Evolutionary conservation across 164 flowering plant genomes (phyloP).

Genomic region (Macadamia tetraphylla): DNA sequence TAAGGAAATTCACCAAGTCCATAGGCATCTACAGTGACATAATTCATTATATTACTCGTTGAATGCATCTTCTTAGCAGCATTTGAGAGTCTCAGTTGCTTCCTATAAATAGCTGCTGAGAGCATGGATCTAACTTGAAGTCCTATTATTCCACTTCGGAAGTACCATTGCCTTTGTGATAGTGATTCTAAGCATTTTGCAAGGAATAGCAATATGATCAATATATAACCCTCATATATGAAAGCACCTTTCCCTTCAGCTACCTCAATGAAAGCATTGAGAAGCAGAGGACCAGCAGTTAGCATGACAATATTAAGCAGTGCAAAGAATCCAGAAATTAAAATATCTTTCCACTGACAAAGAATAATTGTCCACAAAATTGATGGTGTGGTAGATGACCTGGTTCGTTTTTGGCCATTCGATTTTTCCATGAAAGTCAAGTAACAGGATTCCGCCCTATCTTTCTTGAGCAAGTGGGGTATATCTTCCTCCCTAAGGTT

Average conservation of each 20-base stretch:
- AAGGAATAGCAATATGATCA: slow-evolving; percentile 35
- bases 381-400: slow-evolving; percentile 22
- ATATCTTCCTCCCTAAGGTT: slow-evolving; percentile 41
- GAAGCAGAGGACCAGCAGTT: slow-evolving; percentile 22
- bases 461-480: slow-evolving; percentile 37
- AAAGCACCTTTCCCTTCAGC: slow-evolving; percentile 46
- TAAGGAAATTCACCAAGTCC: too few species aligned
- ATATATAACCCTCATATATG: slow-evolving; percentile 43
- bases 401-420: slow-evolving; percentile 20
- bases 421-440: slow-evolving; percentile 26
- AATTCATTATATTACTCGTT: slow-evolving; percentile 32
- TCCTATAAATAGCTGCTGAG: slow-evolving; percentile 54
- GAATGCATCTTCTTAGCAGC: slow-evolving; percentile 45
- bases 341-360: slow-evolving; percentile 42
- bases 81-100: slow-evolving; percentile 55
- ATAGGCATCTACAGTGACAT: too few species aligned
- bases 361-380: slow-evolving; percentile 29
- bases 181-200: slow-evolving; percentile 57
- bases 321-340: slow-evolving; percentile 53
- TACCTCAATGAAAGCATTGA: slow-evolving; percentile 39
- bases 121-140: slow-evolving; percentile 51
- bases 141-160: slow-evolving; percentile 46
- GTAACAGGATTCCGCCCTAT: slow-evolving; percentile 47
- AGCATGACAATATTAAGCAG: slow-evolving; percentile 38
- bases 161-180: slow-evolving; percentile 63